A percentile compares a stretch with the other conserved stretches of the same genome.
phyloP scores from a whole-genome alignment of 768 basidiomycete genomes.

The Pulveroboletus sp. region DNA sequence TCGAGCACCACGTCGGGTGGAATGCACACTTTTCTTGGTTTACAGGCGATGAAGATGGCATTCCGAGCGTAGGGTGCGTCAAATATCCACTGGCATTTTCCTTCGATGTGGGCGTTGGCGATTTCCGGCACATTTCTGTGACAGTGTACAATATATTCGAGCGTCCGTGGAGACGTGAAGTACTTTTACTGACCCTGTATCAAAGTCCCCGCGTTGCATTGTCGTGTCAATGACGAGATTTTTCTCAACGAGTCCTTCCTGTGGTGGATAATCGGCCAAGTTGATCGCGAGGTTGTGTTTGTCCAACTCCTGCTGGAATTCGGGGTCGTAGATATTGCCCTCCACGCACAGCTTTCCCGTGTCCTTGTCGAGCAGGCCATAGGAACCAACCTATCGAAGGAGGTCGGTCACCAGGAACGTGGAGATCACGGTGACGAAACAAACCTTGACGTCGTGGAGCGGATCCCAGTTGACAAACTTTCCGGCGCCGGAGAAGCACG shows the following conservation, averaged over 20 bases:
- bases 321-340: conserved; percentile 33
- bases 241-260: conserved; percentile 17
- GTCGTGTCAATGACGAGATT: conserved; percentile 24
- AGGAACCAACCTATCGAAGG: conserved; percentile 32
- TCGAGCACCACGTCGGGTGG: conserved; percentile 23
- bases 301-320: conserved; percentile 17
- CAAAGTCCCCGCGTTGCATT: conserved; percentile 12
- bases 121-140: conserved; percentile 17
- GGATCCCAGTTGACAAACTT: conserved; percentile 41
- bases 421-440: neutral
- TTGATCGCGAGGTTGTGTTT: conserved; percentile 7
- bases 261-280: conserved; percentile 17
- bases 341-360: conserved; percentile 31
- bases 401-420: neutral
- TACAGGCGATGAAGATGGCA: conserved; percentile 32
- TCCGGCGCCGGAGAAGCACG: too few species aligned
- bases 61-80: conserved; percentile 21
- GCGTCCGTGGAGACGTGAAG: neutral
- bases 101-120: conserved; percentile 29
- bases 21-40: conserved; percentile 21
- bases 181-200: conserved; percentile 15
- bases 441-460: conserved; percentile 22
- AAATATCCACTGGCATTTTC: conserved; percentile 33
- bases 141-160: neutral
- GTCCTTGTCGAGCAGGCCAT: conserved; percentile 30